A percentile compares a stretch with the other conserved stretches of the same genome.
Evolutionary conservation across 208 protist species (phyloP).

Genomic region (Trypanosoma avium): DNA sequence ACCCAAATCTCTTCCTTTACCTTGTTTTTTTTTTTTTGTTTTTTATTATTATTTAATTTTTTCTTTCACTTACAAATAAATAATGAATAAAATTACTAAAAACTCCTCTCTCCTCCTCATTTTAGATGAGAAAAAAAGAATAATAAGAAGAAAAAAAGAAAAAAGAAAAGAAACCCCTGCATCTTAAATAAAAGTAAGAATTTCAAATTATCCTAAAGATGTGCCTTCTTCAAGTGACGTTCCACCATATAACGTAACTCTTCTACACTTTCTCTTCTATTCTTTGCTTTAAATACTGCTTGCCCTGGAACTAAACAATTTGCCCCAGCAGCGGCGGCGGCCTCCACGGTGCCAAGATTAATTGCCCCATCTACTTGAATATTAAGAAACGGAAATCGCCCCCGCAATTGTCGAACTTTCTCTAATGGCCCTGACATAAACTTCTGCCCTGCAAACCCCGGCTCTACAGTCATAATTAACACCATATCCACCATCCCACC

Average conservation of each 20-base stretch:
- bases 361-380: slow-evolving; percentile 97
- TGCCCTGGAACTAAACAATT: slow-evolving; percentile 95
- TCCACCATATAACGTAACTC: slow-evolving; percentile 3
- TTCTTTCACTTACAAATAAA: not conserved
- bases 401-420: slow-evolving; percentile 82
- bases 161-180: not conserved
- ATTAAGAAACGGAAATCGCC: slow-evolving; percentile 61
- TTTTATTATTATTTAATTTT: slow-evolving; percentile 3
- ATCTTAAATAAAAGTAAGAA: not conserved
- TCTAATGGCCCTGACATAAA: slow-evolving; percentile 94
- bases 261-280: slow-evolving; percentile 12
- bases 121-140: not conserved
- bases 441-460: slow-evolving; percentile 96
- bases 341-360: slow-evolving; percentile 79
- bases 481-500: slow-evolving; percentile 82
- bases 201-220: not conserved
- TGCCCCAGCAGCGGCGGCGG: slow-evolving; percentile 84
- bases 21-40: slow-evolving; percentile 9
- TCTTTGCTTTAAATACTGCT: slow-evolving; percentile 67
- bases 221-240: slow-evolving; percentile 15
- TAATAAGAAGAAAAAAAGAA: not conserved
- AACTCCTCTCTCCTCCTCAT: not conserved
- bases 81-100: not conserved
- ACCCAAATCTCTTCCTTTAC: no score
- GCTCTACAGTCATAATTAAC: slow-evolving; percentile 95